Evolutionary conservation across 805 yeast genomes (phyloP).

Genomic region (Clavispora vitiphila): DNA sequence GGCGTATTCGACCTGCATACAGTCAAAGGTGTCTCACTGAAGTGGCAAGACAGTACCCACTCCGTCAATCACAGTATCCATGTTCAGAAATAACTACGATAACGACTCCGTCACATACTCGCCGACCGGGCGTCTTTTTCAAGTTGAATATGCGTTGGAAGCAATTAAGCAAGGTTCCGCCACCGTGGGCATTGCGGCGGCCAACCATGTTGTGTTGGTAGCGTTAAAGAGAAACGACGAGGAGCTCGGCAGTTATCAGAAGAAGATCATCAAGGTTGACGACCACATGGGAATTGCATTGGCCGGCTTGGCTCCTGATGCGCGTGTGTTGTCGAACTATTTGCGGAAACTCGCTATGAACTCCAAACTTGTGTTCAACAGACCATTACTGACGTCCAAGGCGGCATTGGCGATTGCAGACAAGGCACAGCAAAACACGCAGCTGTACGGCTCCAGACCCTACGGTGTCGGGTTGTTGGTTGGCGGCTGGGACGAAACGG

Average conservation of each 20-base stretch:
- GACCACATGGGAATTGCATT: slow-evolving; percentile 91
- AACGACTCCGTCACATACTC: slow-evolving; percentile 98
- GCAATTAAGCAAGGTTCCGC: slow-evolving; percentile 98
- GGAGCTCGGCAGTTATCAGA: slow-evolving; percentile 94
- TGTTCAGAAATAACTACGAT: slow-evolving; percentile 97
- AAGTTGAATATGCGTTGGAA: slow-evolving; percentile 75
- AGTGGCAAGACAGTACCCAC: slow-evolving; percentile 3
- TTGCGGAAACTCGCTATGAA: slow-evolving; percentile 89
- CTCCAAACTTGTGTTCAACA: slow-evolving; percentile 76
- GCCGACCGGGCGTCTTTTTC: slow-evolving; percentile 89
- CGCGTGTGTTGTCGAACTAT: slow-evolving; percentile 85
- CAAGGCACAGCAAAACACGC: slow-evolving; percentile 96
- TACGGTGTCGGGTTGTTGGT: slow-evolving; percentile 94
- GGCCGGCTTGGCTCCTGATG: slow-evolving; percentile 98
- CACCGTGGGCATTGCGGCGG: slow-evolving; percentile 88
- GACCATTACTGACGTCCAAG: slow-evolving; percentile 76
- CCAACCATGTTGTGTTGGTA: slow-evolving; percentile 82
- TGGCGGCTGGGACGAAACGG: slow-evolving; percentile 88
- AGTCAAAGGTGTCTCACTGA: neutral
- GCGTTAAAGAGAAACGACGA: slow-evolving; percentile 96
- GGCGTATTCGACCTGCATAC: neutral
- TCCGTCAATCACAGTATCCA: slow-evolving; percentile 5
- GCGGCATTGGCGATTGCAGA: slow-evolving; percentile 88
- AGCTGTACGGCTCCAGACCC: slow-evolving; percentile 93
- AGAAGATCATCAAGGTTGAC: slow-evolving; percentile 87